Percentiles rank a stretch among this genome's conserved stretches.
Evolutionary conservation across 306 rosid genomes (phyloP).

Genomic region (Sphenostylis stenocarpa): DNA sequence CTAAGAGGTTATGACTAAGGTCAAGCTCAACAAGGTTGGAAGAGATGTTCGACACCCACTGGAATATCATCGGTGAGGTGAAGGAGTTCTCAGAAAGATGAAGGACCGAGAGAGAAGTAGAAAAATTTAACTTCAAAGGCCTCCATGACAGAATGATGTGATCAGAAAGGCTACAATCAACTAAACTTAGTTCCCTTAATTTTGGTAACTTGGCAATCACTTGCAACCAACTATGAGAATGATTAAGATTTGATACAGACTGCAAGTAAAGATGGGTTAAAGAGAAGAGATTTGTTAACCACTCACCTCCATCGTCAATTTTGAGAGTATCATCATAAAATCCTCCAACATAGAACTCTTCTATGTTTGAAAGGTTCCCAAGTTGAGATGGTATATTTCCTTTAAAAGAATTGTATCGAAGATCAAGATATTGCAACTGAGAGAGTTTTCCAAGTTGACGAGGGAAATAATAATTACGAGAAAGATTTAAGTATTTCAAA

Average conservation of each 20-base stretch:
- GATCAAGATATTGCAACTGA: conserved; percentile 8
- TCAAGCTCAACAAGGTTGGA: not conserved
- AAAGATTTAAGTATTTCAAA: conserved; percentile 6
- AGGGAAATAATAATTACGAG: not conserved
- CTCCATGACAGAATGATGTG: not conserved
- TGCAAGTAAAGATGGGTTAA: not conserved
- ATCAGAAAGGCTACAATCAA: conserved; percentile 11
- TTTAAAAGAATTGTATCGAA: not conserved
- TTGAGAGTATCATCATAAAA: not conserved
- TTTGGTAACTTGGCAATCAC: too few species aligned
- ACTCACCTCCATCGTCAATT: not conserved
- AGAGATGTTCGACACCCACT: conserved; percentile 26
- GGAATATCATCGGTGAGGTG: conserved; percentile 11
- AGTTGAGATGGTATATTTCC: conserved; percentile 6
- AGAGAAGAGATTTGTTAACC: conserved; percentile 36
- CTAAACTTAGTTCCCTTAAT: too few species aligned
- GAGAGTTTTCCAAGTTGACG: conserved; percentile 30
- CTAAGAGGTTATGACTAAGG: too few species aligned
- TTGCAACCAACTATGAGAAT: too few species aligned
- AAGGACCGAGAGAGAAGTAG: conserved; percentile 9
- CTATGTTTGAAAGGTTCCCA: conserved; percentile 31
- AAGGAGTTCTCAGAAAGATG: not conserved
- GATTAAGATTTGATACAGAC: too few species aligned
- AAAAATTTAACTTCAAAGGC: not conserved
- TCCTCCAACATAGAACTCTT: conserved; percentile 11